phyloP scores from a whole-genome alignment of 345 rosid genomes.

The Heritiera fomes region DNA sequence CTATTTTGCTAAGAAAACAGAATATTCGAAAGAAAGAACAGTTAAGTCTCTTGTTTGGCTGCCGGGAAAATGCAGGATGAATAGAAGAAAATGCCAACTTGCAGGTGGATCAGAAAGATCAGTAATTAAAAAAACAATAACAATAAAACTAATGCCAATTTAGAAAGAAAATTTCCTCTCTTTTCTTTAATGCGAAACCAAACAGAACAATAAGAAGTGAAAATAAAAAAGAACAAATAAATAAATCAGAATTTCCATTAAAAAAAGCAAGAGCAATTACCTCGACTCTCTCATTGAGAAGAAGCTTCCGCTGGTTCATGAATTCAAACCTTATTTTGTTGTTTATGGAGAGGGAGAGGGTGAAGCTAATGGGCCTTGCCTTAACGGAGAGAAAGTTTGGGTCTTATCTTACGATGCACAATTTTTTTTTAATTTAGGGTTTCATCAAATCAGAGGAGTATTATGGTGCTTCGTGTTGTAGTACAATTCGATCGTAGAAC shows the following conservation, averaged over 20 bases:
- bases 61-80: slow-evolving; percentile 6
- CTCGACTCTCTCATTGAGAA: slow-evolving; percentile 41
- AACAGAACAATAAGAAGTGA: not conserved
- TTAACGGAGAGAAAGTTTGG: not conserved
- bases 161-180: slow-evolving; percentile 6
- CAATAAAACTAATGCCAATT: not conserved
- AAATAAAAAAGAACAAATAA: not conserved
- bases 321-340: not conserved
- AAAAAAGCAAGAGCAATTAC: slow-evolving; percentile 10
- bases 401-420: not conserved
- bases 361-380: not conserved
- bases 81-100: not conserved
- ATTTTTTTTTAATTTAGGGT: not conserved
- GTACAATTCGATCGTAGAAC: too few species aligned
- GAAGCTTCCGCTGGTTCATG: slow-evolving; percentile 44
- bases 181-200: not conserved
- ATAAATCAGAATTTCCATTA: not conserved
- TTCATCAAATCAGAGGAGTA: not conserved
- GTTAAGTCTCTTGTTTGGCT: slow-evolving; percentile 1
- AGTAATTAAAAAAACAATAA: not conserved
- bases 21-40: not conserved
- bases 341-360: too few species aligned
- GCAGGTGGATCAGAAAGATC: not conserved
- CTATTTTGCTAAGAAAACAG: not conserved
- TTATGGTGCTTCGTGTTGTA: not conserved